phyloP scores from a whole-genome alignment of 176 grass and related monocot genomes.

The Panicum miliaceum region DNA sequence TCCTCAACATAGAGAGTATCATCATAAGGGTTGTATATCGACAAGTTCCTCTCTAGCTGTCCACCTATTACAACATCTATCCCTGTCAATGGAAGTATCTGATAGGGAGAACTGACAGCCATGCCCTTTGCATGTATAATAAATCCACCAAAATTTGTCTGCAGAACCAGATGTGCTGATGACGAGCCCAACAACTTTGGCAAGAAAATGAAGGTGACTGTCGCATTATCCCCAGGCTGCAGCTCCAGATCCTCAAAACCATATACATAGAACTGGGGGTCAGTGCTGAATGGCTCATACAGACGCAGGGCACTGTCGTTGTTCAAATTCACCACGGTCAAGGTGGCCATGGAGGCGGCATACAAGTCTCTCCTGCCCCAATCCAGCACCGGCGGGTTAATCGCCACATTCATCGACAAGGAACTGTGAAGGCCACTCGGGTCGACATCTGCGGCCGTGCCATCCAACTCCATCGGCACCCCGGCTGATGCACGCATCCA shows the following conservation, averaged over 20 bases:
- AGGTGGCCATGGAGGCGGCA: slow-evolving; percentile 61
- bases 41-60: slow-evolving; percentile 71
- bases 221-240: slow-evolving; percentile 70
- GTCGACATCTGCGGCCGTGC: slow-evolving; percentile 38
- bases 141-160: slow-evolving; percentile 92
- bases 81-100: slow-evolving; percentile 70
- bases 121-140: slow-evolving; percentile 85
- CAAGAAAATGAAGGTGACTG: slow-evolving; percentile 77
- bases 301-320: slow-evolving; percentile 65
- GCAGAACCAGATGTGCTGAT: slow-evolving; percentile 76
- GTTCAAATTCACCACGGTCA: slow-evolving; percentile 72
- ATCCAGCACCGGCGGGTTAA: slow-evolving; percentile 78
- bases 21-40: slow-evolving; percentile 80
- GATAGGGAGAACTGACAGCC: slow-evolving; percentile 67
- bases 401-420: slow-evolving; percentile 63
- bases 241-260: slow-evolving; percentile 66
- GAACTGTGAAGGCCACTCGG: slow-evolving; percentile 41
- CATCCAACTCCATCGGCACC: slow-evolving; percentile 56
- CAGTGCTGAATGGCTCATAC: slow-evolving; percentile 78
- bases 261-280: slow-evolving; percentile 88
- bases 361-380: slow-evolving; percentile 77
- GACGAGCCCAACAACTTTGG: slow-evolving; percentile 76
- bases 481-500: slow-evolving; percentile 79
- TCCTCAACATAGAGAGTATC: slow-evolving; percentile 75
- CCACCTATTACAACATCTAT: slow-evolving; percentile 57